phyloP scores from a whole-genome alignment of 306 rosid species.

The Cucumis melo region DNA sequence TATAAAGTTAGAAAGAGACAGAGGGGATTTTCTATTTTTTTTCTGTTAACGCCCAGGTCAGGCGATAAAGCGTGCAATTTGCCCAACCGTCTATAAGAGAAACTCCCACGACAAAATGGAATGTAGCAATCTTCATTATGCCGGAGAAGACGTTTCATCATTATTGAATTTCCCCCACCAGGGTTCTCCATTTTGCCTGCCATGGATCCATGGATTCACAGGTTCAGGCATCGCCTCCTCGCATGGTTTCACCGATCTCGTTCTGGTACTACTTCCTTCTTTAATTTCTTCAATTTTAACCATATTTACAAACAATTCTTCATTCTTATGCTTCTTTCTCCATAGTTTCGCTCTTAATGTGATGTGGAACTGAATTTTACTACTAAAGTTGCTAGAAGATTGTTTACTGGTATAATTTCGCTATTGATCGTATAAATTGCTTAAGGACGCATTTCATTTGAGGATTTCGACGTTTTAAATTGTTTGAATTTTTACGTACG shows the following conservation, averaged over 20 bases:
- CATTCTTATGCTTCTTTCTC: neutral
- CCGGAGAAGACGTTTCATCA: neutral
- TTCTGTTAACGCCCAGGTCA: slow-evolving; percentile 3
- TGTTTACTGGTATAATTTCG: neutral
- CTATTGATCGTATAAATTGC: neutral
- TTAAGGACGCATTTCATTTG: neutral
- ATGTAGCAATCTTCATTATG: neutral
- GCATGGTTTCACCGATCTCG: slow-evolving; percentile 79
- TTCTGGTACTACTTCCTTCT: slow-evolving; percentile 28
- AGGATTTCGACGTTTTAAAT: neutral
- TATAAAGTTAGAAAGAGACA: neutral
- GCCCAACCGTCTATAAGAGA: slow-evolving; percentile 6
- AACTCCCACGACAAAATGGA: slow-evolving; percentile 4
- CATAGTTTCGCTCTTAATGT: neutral
- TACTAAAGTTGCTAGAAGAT: neutral
- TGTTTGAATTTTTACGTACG: neutral
- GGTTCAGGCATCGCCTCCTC: slow-evolving; percentile 53
- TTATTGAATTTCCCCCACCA: neutral
- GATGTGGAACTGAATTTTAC: neutral
- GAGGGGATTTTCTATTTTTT: neutral
- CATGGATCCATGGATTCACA: slow-evolving; percentile 49
- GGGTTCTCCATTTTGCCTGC: neutral
- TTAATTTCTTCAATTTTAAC: neutral
- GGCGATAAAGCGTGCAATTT: neutral
- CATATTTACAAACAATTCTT: neutral